Conservation (phyloP, 805 yeast species). For the Martiniozyma abietophila region DNA sequence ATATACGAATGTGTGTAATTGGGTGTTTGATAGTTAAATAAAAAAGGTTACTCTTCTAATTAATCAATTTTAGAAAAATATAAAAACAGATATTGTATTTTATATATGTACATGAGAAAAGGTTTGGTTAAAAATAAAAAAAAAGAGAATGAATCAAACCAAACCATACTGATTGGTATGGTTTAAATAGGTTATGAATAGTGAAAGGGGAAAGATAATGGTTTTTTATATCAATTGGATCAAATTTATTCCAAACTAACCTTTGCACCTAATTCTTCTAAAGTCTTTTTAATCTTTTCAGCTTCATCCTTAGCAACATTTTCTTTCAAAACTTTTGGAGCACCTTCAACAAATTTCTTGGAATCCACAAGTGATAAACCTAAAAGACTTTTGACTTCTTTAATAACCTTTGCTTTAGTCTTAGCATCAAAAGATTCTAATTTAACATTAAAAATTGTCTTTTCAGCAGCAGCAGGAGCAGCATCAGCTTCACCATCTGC, state of each 20-base stretch:
- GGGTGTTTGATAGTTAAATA: too few species aligned
- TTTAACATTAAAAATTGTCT: conserved; percentile 86
- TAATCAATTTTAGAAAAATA: too few species aligned
- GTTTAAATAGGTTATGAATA: too few species aligned
- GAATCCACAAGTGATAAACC: conserved; percentile 94
- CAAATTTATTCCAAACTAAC: conserved; percentile 68
- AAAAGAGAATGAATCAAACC: too few species aligned
- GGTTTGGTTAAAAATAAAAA: too few species aligned
- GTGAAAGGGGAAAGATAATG: too few species aligned
- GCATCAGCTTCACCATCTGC: conserved; percentile 69
- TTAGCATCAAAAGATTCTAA: conserved; percentile 91
- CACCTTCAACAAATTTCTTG: conserved; percentile 94
- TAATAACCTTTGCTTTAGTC: conserved; percentile 93
- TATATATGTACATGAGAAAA: too few species aligned
- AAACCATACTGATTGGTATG: too few species aligned
- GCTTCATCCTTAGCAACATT: conserved; percentile 96
- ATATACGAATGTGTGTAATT: too few species aligned
- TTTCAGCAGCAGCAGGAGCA: conserved; percentile 76
- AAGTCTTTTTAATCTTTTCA: conserved; percentile 84
- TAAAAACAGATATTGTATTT: too few species aligned
- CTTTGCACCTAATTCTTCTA: conserved; percentile 95
- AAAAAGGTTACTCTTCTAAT: too few species aligned
- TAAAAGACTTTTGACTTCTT: conserved; percentile 87
- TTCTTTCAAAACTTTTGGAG: conserved; percentile 94
- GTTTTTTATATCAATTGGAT: too few species aligned